A percentile compares a stretch with the other conserved stretches of the same genome.
phyloP scores from a whole-genome alignment of 306 rosid genomes.

The Arachis hypogaea region DNA sequence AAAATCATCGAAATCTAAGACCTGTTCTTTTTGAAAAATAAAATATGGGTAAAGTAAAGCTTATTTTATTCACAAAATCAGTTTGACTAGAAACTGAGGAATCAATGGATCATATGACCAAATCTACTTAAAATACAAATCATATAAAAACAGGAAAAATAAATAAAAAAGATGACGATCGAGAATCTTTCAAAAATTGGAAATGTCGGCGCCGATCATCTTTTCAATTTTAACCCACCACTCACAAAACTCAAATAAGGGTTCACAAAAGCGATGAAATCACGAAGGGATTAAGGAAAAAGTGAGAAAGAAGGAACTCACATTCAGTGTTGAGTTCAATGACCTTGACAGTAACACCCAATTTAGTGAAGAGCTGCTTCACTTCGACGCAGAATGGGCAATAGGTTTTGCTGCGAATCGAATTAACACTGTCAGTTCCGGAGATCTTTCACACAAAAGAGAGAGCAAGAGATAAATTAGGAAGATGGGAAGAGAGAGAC shows the following conservation, averaged over 20 bases:
- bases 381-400: slow-evolving; percentile 69
- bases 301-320: slow-evolving; percentile 28
- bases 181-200: not conserved
- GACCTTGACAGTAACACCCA: slow-evolving; percentile 58
- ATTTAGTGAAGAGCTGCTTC: slow-evolving; percentile 55
- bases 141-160: not conserved
- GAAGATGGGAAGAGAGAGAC: slow-evolving; percentile 23
- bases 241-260: not conserved
- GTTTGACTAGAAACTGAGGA: not conserved
- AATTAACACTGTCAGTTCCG: not conserved
- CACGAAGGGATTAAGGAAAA: not conserved
- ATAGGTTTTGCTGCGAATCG: slow-evolving; percentile 58
- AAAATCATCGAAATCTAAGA: not conserved
- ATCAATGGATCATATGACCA: not conserved
- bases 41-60: not conserved
- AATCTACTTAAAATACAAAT: not conserved
- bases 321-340: slow-evolving; percentile 70
- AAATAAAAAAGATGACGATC: not conserved
- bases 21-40: not conserved
- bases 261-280: not conserved
- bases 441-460: not conserved
- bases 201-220: not conserved
- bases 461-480: too few relatives aligned
- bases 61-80: not conserved
- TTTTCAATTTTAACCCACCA: not conserved